Evolutionary conservation across 257 asterid species (phyloP).

Genomic region (Solanum chaucha): DNA sequence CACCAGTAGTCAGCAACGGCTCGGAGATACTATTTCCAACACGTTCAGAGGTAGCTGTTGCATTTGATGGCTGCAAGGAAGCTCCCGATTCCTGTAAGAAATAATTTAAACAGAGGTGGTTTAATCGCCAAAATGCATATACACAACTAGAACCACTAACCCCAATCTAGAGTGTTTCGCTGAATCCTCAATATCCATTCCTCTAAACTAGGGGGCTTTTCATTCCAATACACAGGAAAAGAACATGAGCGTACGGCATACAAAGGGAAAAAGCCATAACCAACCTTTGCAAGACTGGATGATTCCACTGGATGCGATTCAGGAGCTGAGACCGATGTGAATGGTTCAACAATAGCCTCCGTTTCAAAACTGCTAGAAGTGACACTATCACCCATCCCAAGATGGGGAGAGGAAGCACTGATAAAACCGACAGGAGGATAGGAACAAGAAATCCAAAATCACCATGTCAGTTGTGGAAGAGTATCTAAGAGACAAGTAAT

Average conservation of each 20-base stretch:
- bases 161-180: neutral
- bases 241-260: neutral
- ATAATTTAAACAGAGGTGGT: neutral
- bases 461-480: neutral
- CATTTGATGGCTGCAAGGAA: constrained; percentile 40
- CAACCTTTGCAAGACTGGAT: constrained; percentile 48
- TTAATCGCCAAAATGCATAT: neutral
- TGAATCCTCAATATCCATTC: neutral
- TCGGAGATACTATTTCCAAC: constrained; percentile 46
- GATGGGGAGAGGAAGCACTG: constrained; percentile 50
- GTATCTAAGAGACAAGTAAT: neutral
- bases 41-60: constrained; percentile 50
- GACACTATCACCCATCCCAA: constrained; percentile 43
- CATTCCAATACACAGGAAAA: neutral
- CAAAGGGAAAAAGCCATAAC: constrained; percentile 10
- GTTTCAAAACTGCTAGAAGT: constrained; percentile 40
- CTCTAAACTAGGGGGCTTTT: neutral
- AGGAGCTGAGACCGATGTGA: constrained; percentile 38
- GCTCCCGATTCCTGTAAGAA: constrained; percentile 52
- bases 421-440: neutral
- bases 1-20: constrained; percentile 69
- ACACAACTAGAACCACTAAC: neutral
- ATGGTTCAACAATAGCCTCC: constrained; percentile 31
- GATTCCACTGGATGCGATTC: constrained; percentile 51
- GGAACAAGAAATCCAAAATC: neutral